Evolutionary conservation across 2,329 filamentous ascomycete species (phyloP), one percentile per base, ranked within the genome.

Genomic region (Colletotrichum abscissum): DNA sequence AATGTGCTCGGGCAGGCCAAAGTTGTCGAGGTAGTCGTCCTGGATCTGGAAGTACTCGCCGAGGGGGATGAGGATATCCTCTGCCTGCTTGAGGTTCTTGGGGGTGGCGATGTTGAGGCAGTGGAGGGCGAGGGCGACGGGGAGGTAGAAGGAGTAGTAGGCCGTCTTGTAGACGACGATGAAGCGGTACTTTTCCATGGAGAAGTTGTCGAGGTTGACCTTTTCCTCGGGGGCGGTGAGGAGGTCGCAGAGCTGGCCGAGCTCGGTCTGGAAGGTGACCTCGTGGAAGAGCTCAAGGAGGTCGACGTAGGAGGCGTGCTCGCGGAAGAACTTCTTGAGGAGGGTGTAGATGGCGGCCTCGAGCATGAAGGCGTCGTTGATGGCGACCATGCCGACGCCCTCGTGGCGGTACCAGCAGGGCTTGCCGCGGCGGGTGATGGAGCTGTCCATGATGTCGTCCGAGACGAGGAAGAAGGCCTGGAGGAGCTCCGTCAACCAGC

Each of bases 121-220:
- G 87, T 96, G 88, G 78, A 99, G 89, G 5, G 97, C 94, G 57
- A 99, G 90, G 11, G 95, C 96, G 69, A 99, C 95, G 72, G 97
- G 97, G 16, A 99, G 93, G 87, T 98, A 98, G 90, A 99, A 99
- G 81, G 94, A 97, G 89, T 99, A 99, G 88, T 97, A 99, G 64
- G 97, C 95, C 28, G 97, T 99, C 92, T 99, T 99, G 92, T 97
- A 98, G 85, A 97, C 94, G 86, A 99, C 97, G 81, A 99, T 99
- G 89, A 98, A 99, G 79, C 89, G 92, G 88, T 98, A 98, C 89
- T 98, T 99, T 75, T 95, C 90, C 84, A 98, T 89, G 83, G 92
- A 95, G 89, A 99, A 99, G 88, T 98, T 98, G 89, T 94, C 88
- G 76, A 99, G 92, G 85, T 98, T 92, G 80, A 98, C 94, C 75